Percentiles rank a stretch among this genome's conserved stretches.
Evolutionary conservation across 768 basidiomycete genomes (phyloP).

Genomic region (Tulasnella sp.): DNA sequence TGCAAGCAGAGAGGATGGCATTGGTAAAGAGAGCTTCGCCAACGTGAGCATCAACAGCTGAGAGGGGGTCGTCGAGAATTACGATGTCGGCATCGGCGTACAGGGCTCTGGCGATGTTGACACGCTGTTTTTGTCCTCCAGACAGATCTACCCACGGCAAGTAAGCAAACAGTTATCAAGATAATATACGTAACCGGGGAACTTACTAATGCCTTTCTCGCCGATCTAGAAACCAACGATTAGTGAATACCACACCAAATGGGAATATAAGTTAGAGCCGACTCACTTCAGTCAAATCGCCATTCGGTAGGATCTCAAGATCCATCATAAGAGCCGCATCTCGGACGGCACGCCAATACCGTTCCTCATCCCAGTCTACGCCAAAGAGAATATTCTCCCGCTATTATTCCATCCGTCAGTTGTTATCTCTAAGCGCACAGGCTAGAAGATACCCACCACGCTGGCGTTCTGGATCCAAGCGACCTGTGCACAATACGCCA

Average conservation of each 20-base stretch:
- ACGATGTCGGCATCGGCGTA: conserved; percentile 55
- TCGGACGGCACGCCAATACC: conserved; percentile 57
- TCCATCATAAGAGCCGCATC: conserved; percentile 52
- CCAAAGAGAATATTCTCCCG: conserved; percentile 63
- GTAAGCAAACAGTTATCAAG: not conserved
- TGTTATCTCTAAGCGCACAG: conserved; percentile 42
- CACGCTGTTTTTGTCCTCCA: conserved; percentile 52
- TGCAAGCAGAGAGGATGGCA: conserved; percentile 43
- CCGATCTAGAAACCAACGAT: conserved; percentile 40
- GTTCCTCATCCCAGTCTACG: conserved; percentile 48
- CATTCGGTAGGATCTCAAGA: conserved; percentile 55
- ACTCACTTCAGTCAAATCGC: conserved; percentile 59
- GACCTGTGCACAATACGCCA: conserved; percentile 62
- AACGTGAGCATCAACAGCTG: conserved; percentile 47
- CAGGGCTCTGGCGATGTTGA: conserved; percentile 61
- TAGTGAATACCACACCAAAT: not conserved
- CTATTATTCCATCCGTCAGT: conserved; percentile 25
- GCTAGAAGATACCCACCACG: conserved; percentile 34
- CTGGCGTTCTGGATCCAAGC: conserved; percentile 70
- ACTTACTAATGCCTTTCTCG: conserved; percentile 54
- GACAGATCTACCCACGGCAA: conserved; percentile 29
- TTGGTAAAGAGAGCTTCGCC: conserved; percentile 56
- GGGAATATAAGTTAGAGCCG: not conserved
- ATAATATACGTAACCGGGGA: conserved; percentile 26
- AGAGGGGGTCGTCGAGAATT: conserved; percentile 54